These are phyloP conservation scores for Celoporthe dispersa DNA, from an alignment of 2,329 filamentous ascomycete genomes.

Conservation along the genomic window DNA sequence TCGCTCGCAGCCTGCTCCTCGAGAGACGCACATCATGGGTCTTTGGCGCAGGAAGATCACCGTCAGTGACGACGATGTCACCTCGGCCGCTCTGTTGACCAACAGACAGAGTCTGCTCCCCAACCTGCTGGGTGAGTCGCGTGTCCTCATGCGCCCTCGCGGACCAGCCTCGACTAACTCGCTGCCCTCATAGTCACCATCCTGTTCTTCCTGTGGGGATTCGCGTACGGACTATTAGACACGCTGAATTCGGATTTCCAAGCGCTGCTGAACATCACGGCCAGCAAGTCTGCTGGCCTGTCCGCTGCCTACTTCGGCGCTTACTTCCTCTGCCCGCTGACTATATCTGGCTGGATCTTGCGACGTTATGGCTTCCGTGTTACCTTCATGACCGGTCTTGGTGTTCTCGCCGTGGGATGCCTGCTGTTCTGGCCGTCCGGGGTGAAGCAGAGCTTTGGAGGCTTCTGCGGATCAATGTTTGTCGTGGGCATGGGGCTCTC, in stretches of 20 bases:
- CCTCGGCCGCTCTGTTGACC: slow-evolving; percentile 39
- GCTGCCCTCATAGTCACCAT: slow-evolving; percentile 36
- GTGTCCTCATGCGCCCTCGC: not conserved
- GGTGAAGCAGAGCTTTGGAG: slow-evolving; percentile 58
- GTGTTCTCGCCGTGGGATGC: slow-evolving; percentile 59
- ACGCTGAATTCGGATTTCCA: slow-evolving; percentile 18
- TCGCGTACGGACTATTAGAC: slow-evolving; percentile 43
- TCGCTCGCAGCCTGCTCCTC: not conserved
- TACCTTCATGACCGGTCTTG: slow-evolving; percentile 68
- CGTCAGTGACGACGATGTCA: slow-evolving; percentile 41
- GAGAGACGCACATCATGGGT: slow-evolving; percentile 31
- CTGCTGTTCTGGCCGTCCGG: slow-evolving; percentile 63
- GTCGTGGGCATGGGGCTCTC: slow-evolving; percentile 45
- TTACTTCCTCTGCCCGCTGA: slow-evolving; percentile 44
- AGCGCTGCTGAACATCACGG: slow-evolving; percentile 50
- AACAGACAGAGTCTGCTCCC: slow-evolving; percentile 41
- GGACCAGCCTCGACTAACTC: not conserved
- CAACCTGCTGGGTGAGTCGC: slow-evolving; percentile 34
- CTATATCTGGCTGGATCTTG: slow-evolving; percentile 56
- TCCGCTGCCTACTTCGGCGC: slow-evolving; percentile 58
- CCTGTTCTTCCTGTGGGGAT: slow-evolving; percentile 44
- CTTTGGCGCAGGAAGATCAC: slow-evolving; percentile 40
- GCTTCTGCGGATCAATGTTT: slow-evolving; percentile 64
- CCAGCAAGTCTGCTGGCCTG: slow-evolving; percentile 51
- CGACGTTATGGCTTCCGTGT: slow-evolving; percentile 68